Base-by-base conservation (phyloP, 2,329 filamentous ascomycete species). In the Furcasterigmium furcatum region DNA sequence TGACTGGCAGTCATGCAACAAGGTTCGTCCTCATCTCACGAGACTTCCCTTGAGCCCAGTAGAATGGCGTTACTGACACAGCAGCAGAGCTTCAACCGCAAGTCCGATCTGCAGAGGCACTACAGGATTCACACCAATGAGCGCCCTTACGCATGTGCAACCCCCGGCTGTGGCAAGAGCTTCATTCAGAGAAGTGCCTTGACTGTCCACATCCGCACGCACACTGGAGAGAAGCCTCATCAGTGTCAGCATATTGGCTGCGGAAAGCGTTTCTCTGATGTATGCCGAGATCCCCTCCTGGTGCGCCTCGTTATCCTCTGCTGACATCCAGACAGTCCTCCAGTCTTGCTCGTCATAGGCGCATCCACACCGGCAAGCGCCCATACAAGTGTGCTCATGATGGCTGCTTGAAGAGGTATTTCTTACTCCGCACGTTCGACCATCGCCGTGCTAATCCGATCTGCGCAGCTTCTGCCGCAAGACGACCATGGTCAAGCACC, bases 81-180 rank as follows among this genome's bases (percentile, higher is more conserved):
- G 46, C 55, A 18, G n/a, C 54, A 87, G 84, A 84, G 80, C 66
- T 87, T 87, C 70, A 86, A 86, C 64, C 75, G 84, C 57, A 87
- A 87, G 63, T 87, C 84, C 16, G 84, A 87, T 56, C 68, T 87
- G 49, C 82, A 85, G 58, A 75, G 84, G 58, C 84, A 87, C 58
- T 84, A 84, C 58, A 76, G 84, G 51, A 87, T 87, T 58, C 84
- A 87, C 64, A 87, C 84, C 44, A 86, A 86, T 58, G 83, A 87
- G 63, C 71, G 83, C 18, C 84, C 84, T 9, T 86, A 85, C 60
- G 72, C 74, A 24, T 87, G 83, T 64, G 70, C 69, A 45, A 77
- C 72, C 9, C 72, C 72, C 9, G 79, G 76, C 6, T 87, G 84
- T 58, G 79, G 80, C 38, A 87, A 87, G 67, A 82, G 80, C 62